phyloP scores from a whole-genome alignment of 148 eudicot genomes.

The Amaranthus hypochondriacus region DNA sequence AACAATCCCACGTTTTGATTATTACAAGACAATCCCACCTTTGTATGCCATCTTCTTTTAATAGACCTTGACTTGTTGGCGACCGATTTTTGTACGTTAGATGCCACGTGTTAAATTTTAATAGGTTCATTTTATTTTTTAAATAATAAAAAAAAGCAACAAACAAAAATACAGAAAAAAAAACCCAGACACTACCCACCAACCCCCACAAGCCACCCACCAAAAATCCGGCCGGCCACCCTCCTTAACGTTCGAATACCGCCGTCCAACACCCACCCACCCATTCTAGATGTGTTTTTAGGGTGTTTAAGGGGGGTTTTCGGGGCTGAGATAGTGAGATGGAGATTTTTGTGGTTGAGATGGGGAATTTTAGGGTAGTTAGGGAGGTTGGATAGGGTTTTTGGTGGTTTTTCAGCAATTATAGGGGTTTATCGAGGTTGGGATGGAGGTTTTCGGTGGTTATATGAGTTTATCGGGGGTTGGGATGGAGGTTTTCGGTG shows the following conservation, averaged over 20 bases:
- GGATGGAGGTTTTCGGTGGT: background rate
- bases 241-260: background rate
- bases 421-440: background rate
- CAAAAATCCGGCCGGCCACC: too few relatives aligned
- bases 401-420: background rate
- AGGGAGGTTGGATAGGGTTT: background rate
- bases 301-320: background rate
- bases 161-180: too few relatives aligned
- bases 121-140: background rate
- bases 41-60: background rate
- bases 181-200: background rate
- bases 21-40: too few relatives aligned
- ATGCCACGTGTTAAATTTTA: background rate
- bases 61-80: background rate
- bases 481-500: background rate
- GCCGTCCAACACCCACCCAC: background rate
- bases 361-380: background rate
- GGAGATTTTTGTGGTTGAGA: too few relatives aligned
- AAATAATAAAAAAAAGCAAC: too few relatives aligned
- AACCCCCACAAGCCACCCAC: background rate
- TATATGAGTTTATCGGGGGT: background rate
- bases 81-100: background rate
- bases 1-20: too few relatives aligned
- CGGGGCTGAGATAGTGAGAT: too few relatives aligned
- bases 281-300: background rate